Evolutionary conservation across 768 basidiomycete species (phyloP), one percentile per base, ranked within the genome.

Genomic region (Rossbeevera mucosa): DNA sequence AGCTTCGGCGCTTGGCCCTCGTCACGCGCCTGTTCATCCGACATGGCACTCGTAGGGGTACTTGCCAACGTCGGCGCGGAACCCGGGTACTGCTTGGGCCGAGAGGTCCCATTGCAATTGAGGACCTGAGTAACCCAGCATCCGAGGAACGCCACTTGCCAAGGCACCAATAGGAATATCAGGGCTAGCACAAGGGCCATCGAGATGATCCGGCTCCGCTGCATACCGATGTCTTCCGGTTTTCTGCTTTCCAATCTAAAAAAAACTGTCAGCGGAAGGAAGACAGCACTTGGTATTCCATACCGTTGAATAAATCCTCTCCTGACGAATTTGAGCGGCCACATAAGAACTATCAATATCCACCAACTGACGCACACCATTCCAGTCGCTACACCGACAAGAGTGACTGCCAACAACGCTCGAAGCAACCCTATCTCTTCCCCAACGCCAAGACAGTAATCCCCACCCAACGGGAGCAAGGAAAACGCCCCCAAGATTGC

Each of bases 101-200:
- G 52, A 38, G 41, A 38, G 30, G 57, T 48, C 31, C 66, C 71
- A 16, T 77, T 77, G 58, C 86, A 90, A 31, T 81, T 85, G 59
- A 80, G 72, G 42, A 91, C 71, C 54, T 92, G 91, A 47, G 88
- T 81, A n/a, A 85, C 54, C 83, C 90, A 91, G 58, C 84, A 84
- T 18, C 89, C 85, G 21, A 95, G 76, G 69, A 88, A 94, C 5
- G 88, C 92, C 9, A 94, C 88, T 69, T 96, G 94, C 82, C 91
- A 92, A 0, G 94, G 94, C n/a, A 94, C 74, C 48, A 93, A 71
- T 33, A 89, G 57, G 53, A 86, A 79, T 33, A 94, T 83, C n/a
- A 85, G 70, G 14, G 78, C 56, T 47, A 85, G 76, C 29, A 94
- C 77, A 18, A 86, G 45, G 7, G 64, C 57, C 66, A 91, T 79